Conservation (phyloP, 2,329 filamentous ascomycete species). For the Hymenoscyphus albidus region DNA sequence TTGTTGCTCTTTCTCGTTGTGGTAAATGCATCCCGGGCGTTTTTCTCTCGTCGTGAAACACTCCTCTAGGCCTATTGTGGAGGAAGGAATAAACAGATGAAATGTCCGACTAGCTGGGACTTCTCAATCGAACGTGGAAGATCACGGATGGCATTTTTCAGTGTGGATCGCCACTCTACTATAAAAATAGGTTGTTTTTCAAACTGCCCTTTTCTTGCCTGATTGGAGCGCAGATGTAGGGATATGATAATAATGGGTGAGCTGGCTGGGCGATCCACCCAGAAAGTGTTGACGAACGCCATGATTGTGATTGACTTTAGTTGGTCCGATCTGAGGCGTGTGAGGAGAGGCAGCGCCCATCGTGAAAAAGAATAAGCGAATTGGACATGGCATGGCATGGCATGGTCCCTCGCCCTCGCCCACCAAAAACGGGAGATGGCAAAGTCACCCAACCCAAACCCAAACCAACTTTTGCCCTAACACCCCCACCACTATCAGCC, state of each 20-base stretch:
- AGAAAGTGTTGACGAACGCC: slow-evolving; percentile 4
- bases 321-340: slow-evolving; percentile 11
- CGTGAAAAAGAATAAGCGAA: neutral
- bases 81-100: neutral
- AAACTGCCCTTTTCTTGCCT: neutral
- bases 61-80: neutral
- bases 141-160: neutral
- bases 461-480: too few species aligned
- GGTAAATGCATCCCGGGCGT: slow-evolving; percentile 1
- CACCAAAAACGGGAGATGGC: neutral
- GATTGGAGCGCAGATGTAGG: neutral
- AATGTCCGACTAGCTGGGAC: neutral
- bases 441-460: neutral
- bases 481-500: neutral
- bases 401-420: neutral
- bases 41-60: neutral
- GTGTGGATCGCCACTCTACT: neutral
- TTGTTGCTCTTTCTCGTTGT: neutral
- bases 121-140: neutral
- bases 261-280: neutral
- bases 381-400: too few species aligned
- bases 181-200: neutral
- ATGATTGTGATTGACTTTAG: slow-evolving; percentile 1
- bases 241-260: slow-evolving; percentile 4
- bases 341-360: slow-evolving; percentile 6